Evolutionary conservation across 164 flowering plant species (phyloP).

Genomic region (Magnolia officinalis): DNA sequence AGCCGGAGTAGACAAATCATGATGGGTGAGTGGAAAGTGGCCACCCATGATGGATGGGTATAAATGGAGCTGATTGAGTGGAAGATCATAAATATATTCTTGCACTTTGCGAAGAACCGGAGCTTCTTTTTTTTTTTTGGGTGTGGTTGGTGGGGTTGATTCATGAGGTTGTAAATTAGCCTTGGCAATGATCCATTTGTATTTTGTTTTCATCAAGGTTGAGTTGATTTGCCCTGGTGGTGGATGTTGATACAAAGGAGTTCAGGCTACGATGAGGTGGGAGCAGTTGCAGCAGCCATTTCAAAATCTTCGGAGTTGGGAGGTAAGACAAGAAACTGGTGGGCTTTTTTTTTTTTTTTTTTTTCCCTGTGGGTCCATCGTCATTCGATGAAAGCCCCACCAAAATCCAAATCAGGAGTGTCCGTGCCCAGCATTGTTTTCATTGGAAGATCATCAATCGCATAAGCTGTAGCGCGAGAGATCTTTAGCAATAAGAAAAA

Average conservation of each 20-base stretch:
- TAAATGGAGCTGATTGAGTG: slow-evolving; percentile 10
- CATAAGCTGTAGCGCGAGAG: neutral
- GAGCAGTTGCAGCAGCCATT: neutral
- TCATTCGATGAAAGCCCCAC: neutral
- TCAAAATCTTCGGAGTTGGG: neutral
- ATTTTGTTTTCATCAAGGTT: slow-evolving; percentile 23
- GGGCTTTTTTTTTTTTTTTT: neutral
- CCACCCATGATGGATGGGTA: slow-evolving; percentile 4
- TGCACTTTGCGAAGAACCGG: slow-evolving; percentile 3
- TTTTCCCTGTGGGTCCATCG: neutral
- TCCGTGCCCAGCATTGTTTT: neutral
- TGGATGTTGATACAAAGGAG: neutral
- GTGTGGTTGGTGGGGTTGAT: slow-evolving; percentile 23
- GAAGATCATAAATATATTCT: slow-evolving; percentile 28
- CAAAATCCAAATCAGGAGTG: neutral
- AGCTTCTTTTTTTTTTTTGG: slow-evolving; percentile 18
- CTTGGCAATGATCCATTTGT: slow-evolving; percentile 23
- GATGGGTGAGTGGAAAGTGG: slow-evolving; percentile 7
- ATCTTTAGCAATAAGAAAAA: neutral
- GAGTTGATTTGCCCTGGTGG: slow-evolving; percentile 9
- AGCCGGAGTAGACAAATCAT: slow-evolving; percentile 1
- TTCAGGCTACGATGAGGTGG: neutral
- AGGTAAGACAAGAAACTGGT: neutral
- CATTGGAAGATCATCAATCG: neutral
- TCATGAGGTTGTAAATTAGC: slow-evolving; percentile 31